phyloP scores from a whole-genome alignment of 345 rosid genomes.

The Bretschneidera sinensis region DNA sequence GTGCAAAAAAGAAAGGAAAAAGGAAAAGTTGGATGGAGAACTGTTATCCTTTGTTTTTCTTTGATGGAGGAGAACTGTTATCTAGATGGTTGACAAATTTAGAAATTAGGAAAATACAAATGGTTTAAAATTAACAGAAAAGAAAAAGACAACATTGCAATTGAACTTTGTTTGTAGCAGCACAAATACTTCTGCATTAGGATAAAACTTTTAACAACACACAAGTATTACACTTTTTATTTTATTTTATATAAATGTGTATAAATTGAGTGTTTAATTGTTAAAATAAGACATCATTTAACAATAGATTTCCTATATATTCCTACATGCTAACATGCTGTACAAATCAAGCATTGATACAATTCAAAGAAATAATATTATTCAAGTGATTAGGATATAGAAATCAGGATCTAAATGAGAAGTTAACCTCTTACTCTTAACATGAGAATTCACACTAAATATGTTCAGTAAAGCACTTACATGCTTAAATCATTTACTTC shows the following conservation, averaged over 20 bases:
- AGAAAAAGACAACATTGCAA: no score
- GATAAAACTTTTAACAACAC: not conserved
- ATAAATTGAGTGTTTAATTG: not conserved
- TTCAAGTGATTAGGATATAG: not conserved
- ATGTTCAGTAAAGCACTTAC: slow-evolving; percentile 29
- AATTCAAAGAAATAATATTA: not conserved
- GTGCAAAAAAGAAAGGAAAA: no score
- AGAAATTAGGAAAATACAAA: not conserved
- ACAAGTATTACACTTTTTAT: not conserved
- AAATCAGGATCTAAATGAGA: not conserved
- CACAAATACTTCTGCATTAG: not conserved
- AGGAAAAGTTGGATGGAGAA: not conserved
- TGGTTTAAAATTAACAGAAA: no score
- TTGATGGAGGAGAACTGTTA: no score
- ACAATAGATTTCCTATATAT: slow-evolving; percentile 2
- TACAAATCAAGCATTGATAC: slow-evolving; percentile 19
- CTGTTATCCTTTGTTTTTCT: no score
- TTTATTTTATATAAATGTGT: no score
- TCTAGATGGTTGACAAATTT: not conserved
- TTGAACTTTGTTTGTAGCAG: no score
- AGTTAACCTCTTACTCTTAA: not conserved
- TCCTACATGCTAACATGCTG: slow-evolving; percentile 17
- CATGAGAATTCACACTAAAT: slow-evolving; percentile 11
- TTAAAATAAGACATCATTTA: slow-evolving; percentile 6
- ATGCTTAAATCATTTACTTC: slow-evolving; percentile 49